Evolutionary conservation across 2,329 filamentous ascomycete genomes (phyloP), one percentile per base, ranked within the genome.

Genomic region (Ophiostoma sp.): DNA sequence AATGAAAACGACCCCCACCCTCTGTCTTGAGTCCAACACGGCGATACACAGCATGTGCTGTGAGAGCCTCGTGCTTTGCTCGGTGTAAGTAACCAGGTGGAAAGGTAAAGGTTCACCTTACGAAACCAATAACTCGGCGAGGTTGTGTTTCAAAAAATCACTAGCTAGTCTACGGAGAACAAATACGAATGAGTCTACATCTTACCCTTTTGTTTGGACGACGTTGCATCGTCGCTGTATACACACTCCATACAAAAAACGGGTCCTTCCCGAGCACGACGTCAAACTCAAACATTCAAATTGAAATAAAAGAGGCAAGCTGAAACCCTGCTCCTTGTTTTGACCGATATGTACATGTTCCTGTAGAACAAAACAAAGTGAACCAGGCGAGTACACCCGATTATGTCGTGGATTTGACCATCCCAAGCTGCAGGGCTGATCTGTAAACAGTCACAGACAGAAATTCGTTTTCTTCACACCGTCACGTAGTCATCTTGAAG

Each of bases 21-120:
- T 33, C 33, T 68, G 25, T 33, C 42, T 28, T 28, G 36, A 36
- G 31, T 25, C 22, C 61, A 66, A 45, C 22, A 28, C 64, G 25
- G 42, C 25, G 66, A 36, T 52, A 36, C 45, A 69, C 66, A 36
- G 15, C 66, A 69, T 69, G 45, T 52, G 66, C 45, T 52, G 66
- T 52, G 45, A 19, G 6, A 36, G 28, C 42, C 7, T 68, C 25
- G 36, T 66, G 12, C 9, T 66, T 45, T 66, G 61, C 33, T 66
- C 36, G 22, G 36, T 66, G 61, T 45, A 42, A 25, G 36, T 66
- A 25, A 3, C 9, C 22, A 45, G 36, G 36, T 19, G 39, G 22
- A 28, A 11, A 66, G 36, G 61, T 17, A 15, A 45, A 8, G 11
- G 61, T 9, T 66, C 36, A 28, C 61, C 61, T 66, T 45, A 22